Evolutionary conservation across 768 basidiomycete species (phyloP), one percentile per base, ranked within the genome.

Genomic region (Amanita jacksonii): DNA sequence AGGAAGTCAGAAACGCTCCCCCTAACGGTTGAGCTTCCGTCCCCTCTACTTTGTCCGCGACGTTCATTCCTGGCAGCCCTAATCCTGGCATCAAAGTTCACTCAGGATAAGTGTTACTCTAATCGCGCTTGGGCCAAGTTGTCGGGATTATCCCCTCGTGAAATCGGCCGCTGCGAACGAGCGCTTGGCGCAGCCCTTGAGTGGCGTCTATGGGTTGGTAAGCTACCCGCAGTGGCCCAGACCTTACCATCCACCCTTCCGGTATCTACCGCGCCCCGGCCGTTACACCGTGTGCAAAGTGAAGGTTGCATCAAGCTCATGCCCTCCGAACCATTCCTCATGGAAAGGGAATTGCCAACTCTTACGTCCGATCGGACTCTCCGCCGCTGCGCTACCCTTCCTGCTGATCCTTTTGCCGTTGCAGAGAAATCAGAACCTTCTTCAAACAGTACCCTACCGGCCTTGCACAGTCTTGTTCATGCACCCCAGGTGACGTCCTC

Each of bases 121-220:
- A 94, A 96, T 59, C 77, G 80, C 20, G 91, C 92, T 13, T 96
- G 93, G 93, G 85, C 87, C 1, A 91, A 92, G 55, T 73, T 97
- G 5, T 86, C 85, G n/a, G 90, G 91, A 13, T 72, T 97, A 2
- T 77, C 82, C 0, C 79, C 88, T 4, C 66, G 79, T 32, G 92
- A 97, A 67, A 85, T 97, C 41, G 81, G 87, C 30, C 76, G 79
- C 13, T 92, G 89, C 56, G 93, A 97, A 62, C 78, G 86, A 18
- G 86, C 85, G 1, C 76, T 97, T 32, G 86, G 90, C 18, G 79
- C 81, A 57, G 81, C 88, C 7, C 74, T 94, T 15, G 81, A 81
- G 48, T 94, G 88, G 87, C 76, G 86, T n/a, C 76, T 93, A 18
- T 92, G 89, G 88, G 87, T 93, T 31, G 88, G 88, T 45, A 89